These are phyloP conservation scores for Phytophthora pinifolia DNA, from an alignment of 352 stramenopile genomes.

Conservation along the genomic window DNA sequence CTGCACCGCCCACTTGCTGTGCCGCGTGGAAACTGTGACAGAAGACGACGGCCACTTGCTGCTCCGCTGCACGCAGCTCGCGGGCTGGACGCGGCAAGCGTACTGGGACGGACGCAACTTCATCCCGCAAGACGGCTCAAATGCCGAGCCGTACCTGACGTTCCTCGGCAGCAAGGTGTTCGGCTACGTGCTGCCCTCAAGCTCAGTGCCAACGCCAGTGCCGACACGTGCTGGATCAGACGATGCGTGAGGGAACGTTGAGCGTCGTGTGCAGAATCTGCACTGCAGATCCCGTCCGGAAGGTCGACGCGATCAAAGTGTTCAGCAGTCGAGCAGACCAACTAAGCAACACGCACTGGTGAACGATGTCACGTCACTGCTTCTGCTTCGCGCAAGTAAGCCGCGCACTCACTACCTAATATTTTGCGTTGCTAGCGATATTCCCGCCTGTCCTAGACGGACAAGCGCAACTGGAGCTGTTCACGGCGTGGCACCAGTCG, in stretches of 20 bases:
- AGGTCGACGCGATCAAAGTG: background rate
- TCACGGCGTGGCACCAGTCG: background rate
- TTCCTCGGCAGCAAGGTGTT: conserved; percentile 85
- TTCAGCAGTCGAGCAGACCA: conserved; percentile 14
- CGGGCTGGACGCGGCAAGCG: conserved; percentile 46
- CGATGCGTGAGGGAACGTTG: conserved; percentile 4
- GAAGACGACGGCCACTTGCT: conserved; percentile 73
- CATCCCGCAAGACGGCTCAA: conserved; percentile 33
- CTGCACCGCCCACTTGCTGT: conserved; percentile 68
- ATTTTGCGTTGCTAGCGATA: conserved; percentile 19
- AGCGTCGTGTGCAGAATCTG: background rate
- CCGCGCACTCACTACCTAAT: conserved; percentile 8
- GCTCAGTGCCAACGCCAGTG: background rate
- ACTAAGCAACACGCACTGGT: conserved; percentile 7
- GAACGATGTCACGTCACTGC: conserved; percentile 9
- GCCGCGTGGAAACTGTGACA: conserved; percentile 61
- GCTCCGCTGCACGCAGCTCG: conserved; percentile 66
- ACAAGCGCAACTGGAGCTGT: background rate
- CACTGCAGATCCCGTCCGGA: conserved; percentile 18
- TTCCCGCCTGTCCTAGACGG: conserved; percentile 21
- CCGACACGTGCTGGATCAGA: background rate
- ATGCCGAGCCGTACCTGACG: conserved; percentile 62
- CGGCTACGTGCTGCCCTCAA: conserved; percentile 51
- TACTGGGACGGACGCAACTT: conserved; percentile 89
- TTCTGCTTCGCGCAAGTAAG: conserved; percentile 2